Evolutionary conservation across 1,284 basidiomycete genomes (phyloP), one percentile per base, ranked within the genome.

Genomic region (Puccinia coronata): DNA sequence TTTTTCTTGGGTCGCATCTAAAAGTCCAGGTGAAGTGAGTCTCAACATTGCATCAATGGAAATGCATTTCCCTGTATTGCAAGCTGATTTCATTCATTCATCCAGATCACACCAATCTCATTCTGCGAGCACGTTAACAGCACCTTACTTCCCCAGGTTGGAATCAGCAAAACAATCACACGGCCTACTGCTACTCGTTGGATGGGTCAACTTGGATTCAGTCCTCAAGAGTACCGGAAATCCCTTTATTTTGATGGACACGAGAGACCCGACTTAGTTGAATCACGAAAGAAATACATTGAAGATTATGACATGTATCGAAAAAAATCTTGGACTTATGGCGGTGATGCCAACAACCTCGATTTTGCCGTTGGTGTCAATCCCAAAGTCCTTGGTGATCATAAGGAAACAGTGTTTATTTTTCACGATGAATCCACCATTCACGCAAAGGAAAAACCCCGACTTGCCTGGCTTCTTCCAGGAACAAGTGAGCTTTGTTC

Each of bases 1-100:
- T 36, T 63, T 28, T 36, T 9, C 25, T 5, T 63, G 59, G 59
- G 59, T 36, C 9, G 59, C 59, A 36, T 31, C 59, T 31, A 31
- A 63, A 63, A 31, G 5, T 63, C 59, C 59, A 3, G 59, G 59
- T 63, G 59, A 63, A 63, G 59, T 63, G 28, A 34, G 59, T 63
- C 34, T 63, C 20, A 34, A 31, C 12, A 63, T 16, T n/a, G n/a
- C 55, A n/a, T n/a, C 20, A n/a, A 23, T 57, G 9, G 23, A 31
- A 63, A 31, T 31, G 8, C 25, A 34, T 63, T 63, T 63, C 34
- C 8, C 34, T 4, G 20, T n/a, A 3, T 20, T 63, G 5, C 28
- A 28, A 63, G 28, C 34, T 53, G 51, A 63, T 63, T 31, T 63
- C 8, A 34, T 63, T 6, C 28, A 31, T 31, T 31, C 28, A 31